Percentiles rank a stretch among this genome's conserved stretches.
Evolutionary conservation across 768 basidiomycete genomes (phyloP).

Genomic region (Trametes cinnabarina): DNA sequence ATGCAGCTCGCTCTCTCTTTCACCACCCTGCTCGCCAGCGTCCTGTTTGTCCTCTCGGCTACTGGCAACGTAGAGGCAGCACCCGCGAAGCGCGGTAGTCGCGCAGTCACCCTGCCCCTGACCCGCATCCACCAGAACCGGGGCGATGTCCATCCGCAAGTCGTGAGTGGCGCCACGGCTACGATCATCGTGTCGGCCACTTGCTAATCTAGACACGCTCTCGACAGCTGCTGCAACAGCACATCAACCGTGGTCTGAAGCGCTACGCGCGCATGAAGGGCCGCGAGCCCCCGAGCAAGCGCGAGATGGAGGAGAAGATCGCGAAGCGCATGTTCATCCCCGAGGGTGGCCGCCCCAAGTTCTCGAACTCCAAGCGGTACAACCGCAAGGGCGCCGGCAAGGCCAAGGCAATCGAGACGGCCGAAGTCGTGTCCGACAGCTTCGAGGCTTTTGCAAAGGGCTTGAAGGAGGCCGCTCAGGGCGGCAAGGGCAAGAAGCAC

Average conservation of each 20-base stretch:
- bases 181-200: not conserved
- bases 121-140: constrained; percentile 34
- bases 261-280: constrained; percentile 72
- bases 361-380: constrained; percentile 15
- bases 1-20: constrained; percentile 60
- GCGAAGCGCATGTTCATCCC: constrained; percentile 41
- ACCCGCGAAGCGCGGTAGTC: constrained; percentile 34
- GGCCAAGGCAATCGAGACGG: not conserved
- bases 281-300: constrained; percentile 47
- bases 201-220: not conserved
- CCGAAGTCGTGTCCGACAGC: not conserved
- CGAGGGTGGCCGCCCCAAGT: constrained; percentile 27
- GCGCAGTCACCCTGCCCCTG: constrained; percentile 43
- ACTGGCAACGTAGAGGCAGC: constrained; percentile 43
- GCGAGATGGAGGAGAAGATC: constrained; percentile 45
- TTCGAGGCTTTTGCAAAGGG: constrained; percentile 1
- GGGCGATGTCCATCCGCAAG: constrained; percentile 40
- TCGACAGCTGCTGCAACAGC: constrained; percentile 61
- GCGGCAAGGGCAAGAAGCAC: constrained; percentile 14
- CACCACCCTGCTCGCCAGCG: constrained; percentile 49
- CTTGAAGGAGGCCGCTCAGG: constrained; percentile 10
- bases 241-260: constrained; percentile 61
- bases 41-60: constrained; percentile 44
- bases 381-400: constrained; percentile 15
- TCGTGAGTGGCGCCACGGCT: constrained; percentile 34